Evolutionary conservation across 768 basidiomycete species (phyloP).

Genomic region (Rubroboletus pulcherrimus): DNA sequence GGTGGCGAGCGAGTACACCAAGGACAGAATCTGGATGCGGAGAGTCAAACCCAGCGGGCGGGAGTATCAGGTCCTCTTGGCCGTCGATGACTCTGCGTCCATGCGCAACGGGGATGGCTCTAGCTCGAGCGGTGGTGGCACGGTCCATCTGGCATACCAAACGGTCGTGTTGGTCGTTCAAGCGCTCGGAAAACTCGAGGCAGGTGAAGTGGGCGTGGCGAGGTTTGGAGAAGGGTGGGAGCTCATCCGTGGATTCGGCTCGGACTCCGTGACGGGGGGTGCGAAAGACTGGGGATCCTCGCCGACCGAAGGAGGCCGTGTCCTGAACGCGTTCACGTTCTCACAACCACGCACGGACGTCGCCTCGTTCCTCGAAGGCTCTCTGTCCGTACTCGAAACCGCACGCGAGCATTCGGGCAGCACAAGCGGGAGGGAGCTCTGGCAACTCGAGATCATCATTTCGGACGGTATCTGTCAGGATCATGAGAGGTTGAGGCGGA

Average conservation of each 20-base stretch:
- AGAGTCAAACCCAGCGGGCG: conserved; percentile 90
- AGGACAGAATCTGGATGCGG: conserved; percentile 98
- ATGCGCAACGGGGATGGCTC: conserved; percentile 48
- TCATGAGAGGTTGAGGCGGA: conserved; percentile 76
- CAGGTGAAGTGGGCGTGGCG: conserved; percentile 90
- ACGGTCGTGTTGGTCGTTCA: conserved; percentile 90
- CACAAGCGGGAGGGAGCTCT: conserved; percentile 73
- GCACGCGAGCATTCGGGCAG: conserved; percentile 64
- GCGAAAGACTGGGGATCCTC: conserved; percentile 42
- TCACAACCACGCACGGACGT: conserved; percentile 89
- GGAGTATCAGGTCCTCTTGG: conserved; percentile 93
- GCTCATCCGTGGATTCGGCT: conserved; percentile 84
- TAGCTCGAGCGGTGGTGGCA: conserved; percentile 10
- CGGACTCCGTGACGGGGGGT: conserved; percentile 74
- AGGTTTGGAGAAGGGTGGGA: conserved; percentile 89
- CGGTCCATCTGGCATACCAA: conserved; percentile 87
- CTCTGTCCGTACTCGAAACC: conserved; percentile 67
- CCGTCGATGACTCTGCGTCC: conserved; percentile 93
- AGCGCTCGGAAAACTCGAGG: conserved; percentile 87
- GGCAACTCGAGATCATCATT: conserved; percentile 98
- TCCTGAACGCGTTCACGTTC: conserved; percentile 86
- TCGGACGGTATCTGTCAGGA: conserved; percentile 99
- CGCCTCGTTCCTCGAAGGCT: conserved; percentile 74
- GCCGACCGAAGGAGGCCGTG: conserved; percentile 29
- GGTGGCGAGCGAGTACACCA: conserved; percentile 98